Evolutionary conservation across 768 basidiomycete genomes (phyloP).

Genomic region (Leucogyrophana mollusca): DNA sequence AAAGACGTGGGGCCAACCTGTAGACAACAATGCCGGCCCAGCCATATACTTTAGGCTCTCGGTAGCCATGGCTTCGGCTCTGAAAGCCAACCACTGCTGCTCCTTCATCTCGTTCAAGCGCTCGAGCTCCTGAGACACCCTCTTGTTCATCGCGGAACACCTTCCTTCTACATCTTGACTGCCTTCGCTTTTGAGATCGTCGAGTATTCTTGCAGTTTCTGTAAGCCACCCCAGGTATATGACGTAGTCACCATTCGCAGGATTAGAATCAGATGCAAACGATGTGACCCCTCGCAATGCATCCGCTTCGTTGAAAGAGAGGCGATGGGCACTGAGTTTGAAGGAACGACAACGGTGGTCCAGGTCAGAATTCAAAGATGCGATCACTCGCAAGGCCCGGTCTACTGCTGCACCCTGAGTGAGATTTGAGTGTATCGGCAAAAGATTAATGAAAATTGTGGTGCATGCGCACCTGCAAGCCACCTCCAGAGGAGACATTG

Average conservation of each 20-base stretch:
- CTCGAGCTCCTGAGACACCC: background rate
- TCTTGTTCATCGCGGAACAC: background rate
- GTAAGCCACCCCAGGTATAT: background rate
- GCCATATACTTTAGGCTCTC: background rate
- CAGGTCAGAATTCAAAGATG: too few species aligned
- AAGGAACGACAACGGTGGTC: too few species aligned
- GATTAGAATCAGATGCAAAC: too few species aligned
- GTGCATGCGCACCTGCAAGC: too few species aligned
- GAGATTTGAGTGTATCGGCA: too few species aligned
- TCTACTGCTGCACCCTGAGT: too few species aligned
- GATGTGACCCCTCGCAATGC: too few species aligned
- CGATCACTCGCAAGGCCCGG: too few species aligned
- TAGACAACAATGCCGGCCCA: background rate
- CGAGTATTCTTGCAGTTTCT: background rate
- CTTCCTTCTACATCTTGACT: background rate
- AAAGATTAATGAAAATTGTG: too few species aligned
- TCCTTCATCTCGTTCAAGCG: background rate
- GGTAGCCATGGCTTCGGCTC: background rate
- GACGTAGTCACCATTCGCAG: background rate
- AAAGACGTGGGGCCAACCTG: background rate
- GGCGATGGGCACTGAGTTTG: too few species aligned
- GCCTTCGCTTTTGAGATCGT: background rate
- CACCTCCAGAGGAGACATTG: too few species aligned
- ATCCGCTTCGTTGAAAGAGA: too few species aligned
- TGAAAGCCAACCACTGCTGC: background rate